Base-by-base conservation (phyloP, 768 basidiomycete genomes). In the Lactarius hengduanensis region DNA sequence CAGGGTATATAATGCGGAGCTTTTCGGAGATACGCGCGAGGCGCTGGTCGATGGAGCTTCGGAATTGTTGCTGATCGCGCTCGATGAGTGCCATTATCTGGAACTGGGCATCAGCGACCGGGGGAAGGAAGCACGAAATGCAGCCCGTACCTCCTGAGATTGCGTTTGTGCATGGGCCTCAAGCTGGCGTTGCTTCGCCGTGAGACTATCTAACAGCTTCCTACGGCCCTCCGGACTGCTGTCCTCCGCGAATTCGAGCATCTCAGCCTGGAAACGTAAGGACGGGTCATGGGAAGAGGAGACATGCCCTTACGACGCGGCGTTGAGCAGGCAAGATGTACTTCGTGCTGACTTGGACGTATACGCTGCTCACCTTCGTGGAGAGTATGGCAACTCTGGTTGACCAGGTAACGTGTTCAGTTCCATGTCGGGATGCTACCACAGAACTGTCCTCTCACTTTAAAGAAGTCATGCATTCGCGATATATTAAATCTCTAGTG, bases 121-220 rank as follows among this genome's bases (percentile, higher is more conserved):
- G 20, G n/a, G 16, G 13, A 56, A 9, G 55, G 32, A 38, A 38
- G 38, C n/a, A 36, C 36, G 7, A 15, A 22, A n/a, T 58, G 22
- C 26, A 11, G 50, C 4, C 50, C 22, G 50, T 26, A 38, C 57
- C 38, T 58, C 57, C 26, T 40, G 57, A 26, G 57, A 58, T 26
- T 58, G 36, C 9, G 57, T 22, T 26, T 16, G 57, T 15, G 57
- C 57, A 20, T 38, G 57, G 38, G 57, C 22, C 34, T 58, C 57
- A n/a, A 58, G 57, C 10, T 58, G 57, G 38, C 57, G 57, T 40
- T 58, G 57, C 38, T 58, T 58, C 57, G 57, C 57, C 34, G n/a
- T 58, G 57, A 38, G 57, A 38, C 36, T 40, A 20, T 38, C 36
- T 26, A 58, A 28, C 36, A 58, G 22, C 38, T 58, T 58, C 57